These are phyloP conservation scores for Fomitopsis betulina DNA, from an alignment of 1,284 basidiomycete species.

Conservation along the genomic window DNA sequence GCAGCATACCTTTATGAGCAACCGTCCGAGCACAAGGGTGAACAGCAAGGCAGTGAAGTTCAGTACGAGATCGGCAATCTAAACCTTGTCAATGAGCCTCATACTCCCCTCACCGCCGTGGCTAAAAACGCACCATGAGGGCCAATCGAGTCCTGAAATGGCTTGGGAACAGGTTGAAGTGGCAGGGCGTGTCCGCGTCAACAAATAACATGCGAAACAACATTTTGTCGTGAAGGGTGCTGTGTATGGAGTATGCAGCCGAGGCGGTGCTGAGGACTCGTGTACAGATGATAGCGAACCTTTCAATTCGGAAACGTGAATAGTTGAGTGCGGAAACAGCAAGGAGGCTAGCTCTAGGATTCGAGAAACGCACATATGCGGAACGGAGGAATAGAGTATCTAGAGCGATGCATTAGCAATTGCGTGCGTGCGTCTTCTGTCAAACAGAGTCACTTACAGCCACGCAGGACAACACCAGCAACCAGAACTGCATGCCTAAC, in stretches of 20 bases:
- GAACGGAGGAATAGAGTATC: slow-evolving; percentile 47
- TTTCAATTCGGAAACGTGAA: slow-evolving; percentile 13
- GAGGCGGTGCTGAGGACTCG: slow-evolving; percentile 44
- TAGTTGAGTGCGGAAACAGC: neutral
- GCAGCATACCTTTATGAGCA: slow-evolving; percentile 38
- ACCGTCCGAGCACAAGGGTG: slow-evolving; percentile 40
- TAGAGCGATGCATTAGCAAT: slow-evolving; percentile 3
- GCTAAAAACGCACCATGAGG: slow-evolving; percentile 16
- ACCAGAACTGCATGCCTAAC: slow-evolving; percentile 53
- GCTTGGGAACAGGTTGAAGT: slow-evolving; percentile 38
- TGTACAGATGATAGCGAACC: slow-evolving; percentile 43
- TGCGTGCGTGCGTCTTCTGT: neutral
- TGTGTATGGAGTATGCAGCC: slow-evolving; percentile 49
- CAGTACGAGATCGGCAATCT: slow-evolving; percentile 48
- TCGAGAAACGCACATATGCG: slow-evolving; percentile 39
- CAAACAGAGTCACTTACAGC: slow-evolving; percentile 26
- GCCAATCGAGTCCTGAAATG: slow-evolving; percentile 38
- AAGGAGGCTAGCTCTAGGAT: neutral
- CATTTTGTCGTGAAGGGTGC: slow-evolving; percentile 32
- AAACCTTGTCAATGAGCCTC: neutral
- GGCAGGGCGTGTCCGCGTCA: slow-evolving; percentile 39
- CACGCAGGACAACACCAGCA: slow-evolving; percentile 48
- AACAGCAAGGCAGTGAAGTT: slow-evolving; percentile 40
- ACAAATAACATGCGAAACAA: slow-evolving; percentile 36
- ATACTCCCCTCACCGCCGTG: slow-evolving; percentile 30